Evolutionary conservation across 2,329 filamentous ascomycete species (phyloP).

Genomic region (Neonectria hederae): DNA sequence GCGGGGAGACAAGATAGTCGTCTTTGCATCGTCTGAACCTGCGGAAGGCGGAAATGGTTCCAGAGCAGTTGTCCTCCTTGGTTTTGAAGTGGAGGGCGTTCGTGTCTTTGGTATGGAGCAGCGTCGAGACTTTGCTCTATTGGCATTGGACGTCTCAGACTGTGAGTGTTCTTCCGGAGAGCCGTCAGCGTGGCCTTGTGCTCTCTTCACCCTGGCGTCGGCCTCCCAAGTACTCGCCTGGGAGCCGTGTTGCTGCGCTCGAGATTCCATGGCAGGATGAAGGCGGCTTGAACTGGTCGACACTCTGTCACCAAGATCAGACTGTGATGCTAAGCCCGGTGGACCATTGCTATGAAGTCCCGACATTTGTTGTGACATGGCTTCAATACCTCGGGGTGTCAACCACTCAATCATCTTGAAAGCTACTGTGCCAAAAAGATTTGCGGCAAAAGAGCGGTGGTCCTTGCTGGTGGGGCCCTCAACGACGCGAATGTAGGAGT

Average conservation of each 20-base stretch:
- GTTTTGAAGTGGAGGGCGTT: conserved; percentile 38
- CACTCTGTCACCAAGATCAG: not conserved
- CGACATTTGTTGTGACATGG: conserved; percentile 54
- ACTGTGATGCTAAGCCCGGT: conserved; percentile 1
- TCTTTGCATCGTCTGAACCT: conserved; percentile 43
- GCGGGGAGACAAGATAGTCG: conserved; percentile 44
- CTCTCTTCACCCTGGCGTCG: conserved; percentile 6
- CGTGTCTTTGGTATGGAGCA: conserved; percentile 22
- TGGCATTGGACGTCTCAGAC: conserved; percentile 4
- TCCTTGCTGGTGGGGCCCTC: conserved; percentile 63
- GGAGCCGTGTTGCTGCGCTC: conserved; percentile 3
- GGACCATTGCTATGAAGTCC: conserved; percentile 14
- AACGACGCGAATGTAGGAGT: conserved; percentile 49
- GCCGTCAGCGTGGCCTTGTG: conserved; percentile 4
- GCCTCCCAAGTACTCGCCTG: conserved; percentile 6
- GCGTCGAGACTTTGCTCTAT: conserved; percentile 22
- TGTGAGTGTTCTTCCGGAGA: conserved; percentile 4
- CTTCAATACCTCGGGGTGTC: conserved; percentile 65
- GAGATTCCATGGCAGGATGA: conserved; percentile 2
- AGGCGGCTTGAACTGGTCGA: not conserved
- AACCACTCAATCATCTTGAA: conserved; percentile 78
- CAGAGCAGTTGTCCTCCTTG: conserved; percentile 43
- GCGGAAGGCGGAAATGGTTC: conserved; percentile 44
- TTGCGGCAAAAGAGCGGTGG: conserved; percentile 68
- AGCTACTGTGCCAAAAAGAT: conserved; percentile 71